Percentiles rank a stretch among this genome's conserved stretches.
Conservation (phyloP, 257 asterid species). For the Rhazya stricta region DNA sequence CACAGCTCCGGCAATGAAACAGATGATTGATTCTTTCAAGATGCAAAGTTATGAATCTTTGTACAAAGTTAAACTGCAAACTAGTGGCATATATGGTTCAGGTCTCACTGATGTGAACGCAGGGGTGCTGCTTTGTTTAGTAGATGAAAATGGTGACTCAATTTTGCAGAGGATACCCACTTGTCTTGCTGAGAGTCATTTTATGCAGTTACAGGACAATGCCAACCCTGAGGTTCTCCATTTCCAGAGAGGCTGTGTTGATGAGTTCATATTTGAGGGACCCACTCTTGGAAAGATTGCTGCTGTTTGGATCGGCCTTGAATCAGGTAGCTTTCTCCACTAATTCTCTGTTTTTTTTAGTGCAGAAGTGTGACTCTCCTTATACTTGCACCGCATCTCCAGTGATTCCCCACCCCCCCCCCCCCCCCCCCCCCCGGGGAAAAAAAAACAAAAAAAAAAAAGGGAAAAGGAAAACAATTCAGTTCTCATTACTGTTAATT, state of each 20-base stretch:
- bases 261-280: conserved; percentile 74
- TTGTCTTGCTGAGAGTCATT: conserved; percentile 17
- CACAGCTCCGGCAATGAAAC: conserved; percentile 34
- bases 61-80: conserved; percentile 56
- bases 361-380: neutral
- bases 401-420: too few species aligned
- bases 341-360: conserved; percentile 6
- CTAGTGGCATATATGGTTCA: conserved; percentile 65
- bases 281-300: conserved; percentile 60
- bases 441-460: too few species aligned
- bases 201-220: conserved; percentile 24
- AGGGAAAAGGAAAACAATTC: too few species aligned
- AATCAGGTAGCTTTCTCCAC: conserved; percentile 56
- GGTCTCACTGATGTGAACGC: conserved; percentile 55
- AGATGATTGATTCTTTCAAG: conserved; percentile 24
- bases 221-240: conserved; percentile 30
- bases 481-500: neutral
- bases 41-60: conserved; percentile 25
- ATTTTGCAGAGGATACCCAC: conserved; percentile 68
- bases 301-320: conserved; percentile 79
- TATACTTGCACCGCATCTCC: neutral
- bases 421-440: too few species aligned
- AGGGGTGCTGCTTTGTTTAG: conserved; percentile 62
- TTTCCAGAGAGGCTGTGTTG: conserved; percentile 58
- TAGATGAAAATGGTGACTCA: conserved; percentile 72